Percentiles rank a stretch among this genome's conserved stretches.
These are phyloP conservation scores for Nidularia pulvinata DNA, from an alignment of 768 basidiomycete species.

Conservation along the genomic window DNA sequence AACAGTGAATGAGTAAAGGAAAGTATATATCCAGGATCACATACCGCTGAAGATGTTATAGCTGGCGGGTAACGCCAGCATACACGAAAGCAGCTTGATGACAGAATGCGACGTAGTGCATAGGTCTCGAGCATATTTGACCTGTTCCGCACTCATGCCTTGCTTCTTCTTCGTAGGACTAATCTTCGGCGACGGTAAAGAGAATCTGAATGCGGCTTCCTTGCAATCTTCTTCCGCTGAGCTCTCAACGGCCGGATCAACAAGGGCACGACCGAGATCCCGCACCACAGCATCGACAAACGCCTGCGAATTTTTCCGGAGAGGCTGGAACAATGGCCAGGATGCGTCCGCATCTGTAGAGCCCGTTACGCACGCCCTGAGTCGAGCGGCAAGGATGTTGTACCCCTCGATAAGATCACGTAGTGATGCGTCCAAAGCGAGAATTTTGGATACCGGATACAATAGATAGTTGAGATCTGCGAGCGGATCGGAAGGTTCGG, in stretches of 20 bases:
- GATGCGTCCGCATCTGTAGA: conserved; percentile 56
- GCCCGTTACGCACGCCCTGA: conserved; percentile 44
- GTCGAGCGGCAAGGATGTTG: conserved; percentile 63
- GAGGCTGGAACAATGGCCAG: conserved; percentile 73
- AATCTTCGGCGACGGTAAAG: conserved; percentile 66
- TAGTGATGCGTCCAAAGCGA: conserved; percentile 44
- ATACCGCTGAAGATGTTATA: conserved; percentile 63
- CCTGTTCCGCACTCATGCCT: conserved; percentile 78
- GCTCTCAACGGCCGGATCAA: conserved; percentile 45
- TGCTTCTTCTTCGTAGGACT: conserved; percentile 68
- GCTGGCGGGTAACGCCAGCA: conserved; percentile 61
- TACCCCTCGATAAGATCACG: conserved; percentile 74
- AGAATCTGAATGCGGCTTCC: conserved; percentile 21
- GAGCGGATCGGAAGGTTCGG: conserved; percentile 75
- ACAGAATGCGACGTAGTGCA: conserved; percentile 74
- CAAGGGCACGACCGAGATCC: conserved; percentile 65
- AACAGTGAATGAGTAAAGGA: conserved; percentile 5
- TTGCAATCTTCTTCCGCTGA: conserved; percentile 16
- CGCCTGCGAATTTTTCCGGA: conserved; percentile 49
- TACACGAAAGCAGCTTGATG: conserved; percentile 59
- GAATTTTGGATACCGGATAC: conserved; percentile 61
- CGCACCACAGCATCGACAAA: conserved; percentile 64
- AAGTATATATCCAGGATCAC: conserved; percentile 7
- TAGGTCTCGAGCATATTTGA: conserved; percentile 78
- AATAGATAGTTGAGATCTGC: conserved; percentile 62